phyloP scores from a whole-genome alignment of 2,329 filamentous ascomycete species.

The Kalmusia sp. region DNA sequence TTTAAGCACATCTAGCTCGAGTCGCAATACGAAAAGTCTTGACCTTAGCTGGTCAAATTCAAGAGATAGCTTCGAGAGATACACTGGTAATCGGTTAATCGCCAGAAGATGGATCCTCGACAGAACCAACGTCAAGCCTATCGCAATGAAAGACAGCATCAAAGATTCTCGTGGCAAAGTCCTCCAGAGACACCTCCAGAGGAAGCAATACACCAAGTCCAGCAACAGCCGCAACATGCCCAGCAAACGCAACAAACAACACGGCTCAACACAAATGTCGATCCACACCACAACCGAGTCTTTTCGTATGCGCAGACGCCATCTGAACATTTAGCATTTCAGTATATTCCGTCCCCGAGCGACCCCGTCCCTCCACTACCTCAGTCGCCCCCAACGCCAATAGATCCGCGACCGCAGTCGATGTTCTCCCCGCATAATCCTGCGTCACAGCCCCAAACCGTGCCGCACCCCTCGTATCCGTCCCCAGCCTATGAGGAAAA shows the following conservation, averaged over 20 bases:
- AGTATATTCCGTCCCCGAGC: slow-evolving; percentile 32
- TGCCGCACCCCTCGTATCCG: slow-evolving; percentile 24
- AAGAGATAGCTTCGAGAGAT: background rate
- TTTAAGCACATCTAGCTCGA: background rate
- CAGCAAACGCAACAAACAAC: slow-evolving; percentile 16
- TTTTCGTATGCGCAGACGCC: slow-evolving; percentile 48
- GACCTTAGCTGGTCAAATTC: background rate
- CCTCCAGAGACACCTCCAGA: slow-evolving; percentile 27
- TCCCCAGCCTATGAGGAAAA: slow-evolving; percentile 34
- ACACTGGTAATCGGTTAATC: background rate
- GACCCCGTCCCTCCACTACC: slow-evolving; percentile 31
- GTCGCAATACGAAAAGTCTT: background rate
- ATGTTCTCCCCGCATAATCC: slow-evolving; percentile 30
- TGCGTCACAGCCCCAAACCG: slow-evolving; percentile 26
- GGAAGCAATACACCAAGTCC: slow-evolving; percentile 21
- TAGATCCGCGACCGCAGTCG: slow-evolving; percentile 33
- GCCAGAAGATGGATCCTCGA: slow-evolving; percentile 30
- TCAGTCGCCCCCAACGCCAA: slow-evolving; percentile 25
- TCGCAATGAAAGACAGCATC: slow-evolving; percentile 17
- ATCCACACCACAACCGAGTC: slow-evolving; percentile 27
- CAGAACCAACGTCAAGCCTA: slow-evolving; percentile 25
- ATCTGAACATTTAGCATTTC: slow-evolving; percentile 37
- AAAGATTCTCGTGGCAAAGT: slow-evolving; percentile 45
- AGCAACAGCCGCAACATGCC: slow-evolving; percentile 18
- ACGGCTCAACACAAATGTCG: slow-evolving; percentile 23